These are phyloP conservation scores for Metschnikowia noctiluminum DNA, from an alignment of 805 yeast genomes.

Conservation along the genomic window DNA sequence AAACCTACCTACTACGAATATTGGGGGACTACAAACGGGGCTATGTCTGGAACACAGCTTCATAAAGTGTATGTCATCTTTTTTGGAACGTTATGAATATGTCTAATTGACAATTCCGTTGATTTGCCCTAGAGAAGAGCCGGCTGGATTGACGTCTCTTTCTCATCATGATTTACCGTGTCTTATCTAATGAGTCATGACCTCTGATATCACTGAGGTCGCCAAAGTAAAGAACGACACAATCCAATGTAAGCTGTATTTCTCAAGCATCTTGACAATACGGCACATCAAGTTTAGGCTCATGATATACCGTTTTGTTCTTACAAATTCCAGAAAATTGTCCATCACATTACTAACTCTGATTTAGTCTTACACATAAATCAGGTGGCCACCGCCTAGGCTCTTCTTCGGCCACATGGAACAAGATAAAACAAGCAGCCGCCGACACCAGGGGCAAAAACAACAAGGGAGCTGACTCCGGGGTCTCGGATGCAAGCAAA, in stretches of 20 bases:
- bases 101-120: too few species aligned
- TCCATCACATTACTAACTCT: constrained; percentile 5
- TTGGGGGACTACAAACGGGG: not conserved
- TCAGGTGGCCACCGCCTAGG: constrained; percentile 38
- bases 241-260: too few species aligned
- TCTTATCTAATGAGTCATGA: not conserved
- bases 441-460: constrained; percentile 4
- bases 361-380: constrained; percentile 27
- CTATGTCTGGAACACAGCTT: constrained; percentile 10
- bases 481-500: not conserved
- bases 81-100: too few species aligned
- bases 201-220: not conserved
- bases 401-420: constrained; percentile 42
- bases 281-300: too few species aligned
- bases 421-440: constrained; percentile 34
- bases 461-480: not conserved
- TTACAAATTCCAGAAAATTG: too few species aligned
- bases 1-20: not conserved
- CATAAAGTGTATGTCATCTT: constrained; percentile 8
- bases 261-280: too few species aligned
- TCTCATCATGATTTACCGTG: not conserved
- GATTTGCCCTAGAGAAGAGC: too few species aligned
- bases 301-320: too few species aligned
- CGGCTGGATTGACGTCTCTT: too few species aligned
- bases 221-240: not conserved